Base-by-base conservation (phyloP, 805 yeast genomes). In the Kodamaea kaohsiungensis region DNA sequence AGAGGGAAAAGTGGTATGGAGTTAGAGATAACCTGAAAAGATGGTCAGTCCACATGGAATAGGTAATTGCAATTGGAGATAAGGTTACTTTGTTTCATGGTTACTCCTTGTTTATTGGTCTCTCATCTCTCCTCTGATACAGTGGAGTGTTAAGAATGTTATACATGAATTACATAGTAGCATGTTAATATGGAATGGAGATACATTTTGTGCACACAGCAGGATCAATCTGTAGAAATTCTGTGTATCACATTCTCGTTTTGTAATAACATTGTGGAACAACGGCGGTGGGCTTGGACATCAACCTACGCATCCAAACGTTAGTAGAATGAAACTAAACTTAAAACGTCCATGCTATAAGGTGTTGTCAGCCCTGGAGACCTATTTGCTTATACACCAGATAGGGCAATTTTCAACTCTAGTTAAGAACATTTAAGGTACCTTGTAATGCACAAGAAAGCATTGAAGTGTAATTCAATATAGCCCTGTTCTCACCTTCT, bases 391-490 rank as follows among this genome's bases (percentile, higher is more conserved):
- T 6, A 16, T 13, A 7, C 18, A 16, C 45, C 45, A 9, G 45
- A 9, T 40, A 12, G 25, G 45, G 45, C 22, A 16, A 40, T 40
- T 40, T 40, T 17, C 8, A 5, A 12, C 25, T 40, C 45, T 17
- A 39, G 19, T 40, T 10, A 17, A 40, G 45, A 40, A 40, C 35
- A 9, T 12, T 30, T 40, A 9, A 22, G 25, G 25, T 22, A 22
- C 25, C 45, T 38, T 40, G 45, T 16, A 17, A 40, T 40, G 45
- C 45, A 40, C 45, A 22, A 17, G 45, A 40, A 40, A 19, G 45
- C 45, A 16, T 7, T 40, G 45, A 16, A 40, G 45, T 40, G 45
- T 40, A 40, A 40, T 40, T 40, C 19, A 9, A 17, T 16, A 40
- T 2, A 40, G 6, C 17, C n/a, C 13, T 17, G 2, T 40, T 40